Conservation (phyloP, 1,284 basidiomycete species). For the Malassezia obtusa region DNA sequence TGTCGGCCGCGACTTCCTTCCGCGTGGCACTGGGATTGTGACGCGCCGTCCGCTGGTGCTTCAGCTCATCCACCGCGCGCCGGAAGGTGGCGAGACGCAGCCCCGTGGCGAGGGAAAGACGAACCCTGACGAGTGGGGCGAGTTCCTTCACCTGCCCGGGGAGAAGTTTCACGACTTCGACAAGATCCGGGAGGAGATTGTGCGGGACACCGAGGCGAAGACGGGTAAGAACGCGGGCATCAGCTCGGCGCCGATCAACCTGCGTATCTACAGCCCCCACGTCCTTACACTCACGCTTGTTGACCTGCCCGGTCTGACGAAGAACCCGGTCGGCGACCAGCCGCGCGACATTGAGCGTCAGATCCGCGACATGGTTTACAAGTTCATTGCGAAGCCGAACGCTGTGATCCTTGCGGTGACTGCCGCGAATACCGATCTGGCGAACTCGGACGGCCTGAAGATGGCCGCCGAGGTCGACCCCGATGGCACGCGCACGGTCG, state of each 20-base stretch:
- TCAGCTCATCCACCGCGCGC: conserved; percentile 78
- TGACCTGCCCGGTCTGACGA: conserved; percentile 90
- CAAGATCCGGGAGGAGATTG: conserved; percentile 92
- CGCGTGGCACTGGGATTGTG: conserved; percentile 87
- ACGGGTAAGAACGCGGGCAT: conserved; percentile 81
- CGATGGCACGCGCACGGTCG: conserved; percentile 86
- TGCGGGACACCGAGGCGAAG: conserved; percentile 92
- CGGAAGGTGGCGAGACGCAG: conserved; percentile 16
- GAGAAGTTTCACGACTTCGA: conserved; percentile 96
- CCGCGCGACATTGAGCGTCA: conserved; percentile 95
- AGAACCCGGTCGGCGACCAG: conserved; percentile 92
- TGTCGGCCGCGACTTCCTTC: conserved; percentile 80
- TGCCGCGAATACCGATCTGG: conserved; percentile 89
- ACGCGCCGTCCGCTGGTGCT: conserved; percentile 86
- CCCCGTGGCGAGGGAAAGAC: conserved; percentile 52
- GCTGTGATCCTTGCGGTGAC: conserved; percentile 82
- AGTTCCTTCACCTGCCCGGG: conserved; percentile 79
- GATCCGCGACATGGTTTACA: conserved; percentile 89
- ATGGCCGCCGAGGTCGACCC: conserved; percentile 92
- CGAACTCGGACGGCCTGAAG: conserved; percentile 95
- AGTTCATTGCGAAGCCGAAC: conserved; percentile 84
- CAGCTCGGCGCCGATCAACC: conserved; percentile 88
- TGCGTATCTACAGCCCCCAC: conserved; percentile 90
- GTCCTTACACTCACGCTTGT: conserved; percentile 93
- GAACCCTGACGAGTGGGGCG: conserved; percentile 95